A percentile compares a stretch with the other conserved stretches of the same genome.
These are phyloP conservation scores for Ambrosia hybrid DNA, from an alignment of 140 eudicot species.

Conservation along the genomic window DNA sequence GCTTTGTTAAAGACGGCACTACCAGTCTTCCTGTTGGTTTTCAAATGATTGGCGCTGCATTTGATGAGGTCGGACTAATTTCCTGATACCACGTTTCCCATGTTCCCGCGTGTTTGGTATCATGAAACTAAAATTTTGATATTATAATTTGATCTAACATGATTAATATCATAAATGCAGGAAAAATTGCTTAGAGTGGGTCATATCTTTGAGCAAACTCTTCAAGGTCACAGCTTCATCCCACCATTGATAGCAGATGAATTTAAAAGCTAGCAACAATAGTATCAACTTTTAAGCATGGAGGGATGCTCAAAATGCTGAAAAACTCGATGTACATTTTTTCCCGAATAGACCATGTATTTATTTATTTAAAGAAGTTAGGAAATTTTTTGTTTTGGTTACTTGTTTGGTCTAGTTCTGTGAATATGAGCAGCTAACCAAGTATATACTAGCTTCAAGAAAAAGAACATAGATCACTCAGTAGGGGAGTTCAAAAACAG, in stretches of 20 bases:
- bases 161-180: constrained; percentile 45
- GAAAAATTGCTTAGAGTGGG: constrained; percentile 83
- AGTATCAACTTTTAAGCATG: neutral
- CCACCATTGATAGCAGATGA: constrained; percentile 78
- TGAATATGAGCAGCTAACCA: neutral
- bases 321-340: constrained; percentile 11
- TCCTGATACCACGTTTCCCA: constrained; percentile 13
- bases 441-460: too few species aligned
- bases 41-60: constrained; percentile 95
- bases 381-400: neutral
- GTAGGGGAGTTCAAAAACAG: too few species aligned
- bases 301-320: neutral
- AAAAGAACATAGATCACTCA: too few species aligned
- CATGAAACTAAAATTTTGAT: neutral
- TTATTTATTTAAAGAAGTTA: neutral
- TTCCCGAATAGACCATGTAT: constrained; percentile 12
- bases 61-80: constrained; percentile 62
- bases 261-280: constrained; percentile 36
- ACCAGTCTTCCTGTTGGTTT: constrained; percentile 83
- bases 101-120: neutral
- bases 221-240: constrained; percentile 59
- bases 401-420: neutral
- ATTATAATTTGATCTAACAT: neutral
- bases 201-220: constrained; percentile 95
- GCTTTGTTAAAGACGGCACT: constrained; percentile 61